phyloP scores from a whole-genome alignment of 495 filamentous ascomycete species.

The Chaetomidium leptoderma region DNA sequence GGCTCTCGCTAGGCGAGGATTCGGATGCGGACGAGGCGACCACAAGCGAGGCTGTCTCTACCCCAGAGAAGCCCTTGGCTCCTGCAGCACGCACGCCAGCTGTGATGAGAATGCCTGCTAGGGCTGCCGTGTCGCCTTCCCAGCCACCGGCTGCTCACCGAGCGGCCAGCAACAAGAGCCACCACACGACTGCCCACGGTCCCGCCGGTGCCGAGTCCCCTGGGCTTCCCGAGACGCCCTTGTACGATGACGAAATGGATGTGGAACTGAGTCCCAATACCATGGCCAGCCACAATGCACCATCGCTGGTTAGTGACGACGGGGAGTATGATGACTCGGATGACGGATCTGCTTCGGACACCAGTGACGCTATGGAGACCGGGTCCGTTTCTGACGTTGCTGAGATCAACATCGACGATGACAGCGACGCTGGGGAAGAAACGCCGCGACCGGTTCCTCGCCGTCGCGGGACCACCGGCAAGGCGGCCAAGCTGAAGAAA shows the following conservation, averaged over 20 bases:
- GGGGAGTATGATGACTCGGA: conserved; percentile 65
- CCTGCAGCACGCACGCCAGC: conserved; percentile 35
- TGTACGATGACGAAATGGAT: conserved; percentile 50
- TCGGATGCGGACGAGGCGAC: conserved; percentile 38
- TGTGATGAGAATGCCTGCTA: conserved; percentile 53
- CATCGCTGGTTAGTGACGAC: conserved; percentile 84
- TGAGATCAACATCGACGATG: conserved; percentile 47
- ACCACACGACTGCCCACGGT: conserved; percentile 18
- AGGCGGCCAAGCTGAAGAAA: conserved; percentile 40
- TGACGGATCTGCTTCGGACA: conserved; percentile 44
- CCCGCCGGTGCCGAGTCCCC: conserved; percentile 13
- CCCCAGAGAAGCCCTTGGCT: conserved; percentile 23
- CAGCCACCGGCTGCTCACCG: conserved; percentile 38
- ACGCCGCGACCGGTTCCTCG: conserved; percentile 38
- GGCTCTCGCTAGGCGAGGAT: conserved; percentile 47
- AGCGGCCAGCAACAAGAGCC: conserved; percentile 54
- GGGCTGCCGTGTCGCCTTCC: conserved; percentile 54
- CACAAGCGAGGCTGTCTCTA: conserved; percentile 19
- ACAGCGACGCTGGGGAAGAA: conserved; percentile 33
- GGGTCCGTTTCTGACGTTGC: conserved; percentile 47
- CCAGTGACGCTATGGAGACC: conserved; percentile 39
- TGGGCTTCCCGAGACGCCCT: conserved; percentile 38
- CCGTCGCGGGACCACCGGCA: conserved; percentile 22
- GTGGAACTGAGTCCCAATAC: conserved; percentile 75
- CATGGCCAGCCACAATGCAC: conserved; percentile 71